These are phyloP conservation scores for Crassisporium funariophilum DNA, from an alignment of 768 basidiomycete species.

Conservation along the genomic window DNA sequence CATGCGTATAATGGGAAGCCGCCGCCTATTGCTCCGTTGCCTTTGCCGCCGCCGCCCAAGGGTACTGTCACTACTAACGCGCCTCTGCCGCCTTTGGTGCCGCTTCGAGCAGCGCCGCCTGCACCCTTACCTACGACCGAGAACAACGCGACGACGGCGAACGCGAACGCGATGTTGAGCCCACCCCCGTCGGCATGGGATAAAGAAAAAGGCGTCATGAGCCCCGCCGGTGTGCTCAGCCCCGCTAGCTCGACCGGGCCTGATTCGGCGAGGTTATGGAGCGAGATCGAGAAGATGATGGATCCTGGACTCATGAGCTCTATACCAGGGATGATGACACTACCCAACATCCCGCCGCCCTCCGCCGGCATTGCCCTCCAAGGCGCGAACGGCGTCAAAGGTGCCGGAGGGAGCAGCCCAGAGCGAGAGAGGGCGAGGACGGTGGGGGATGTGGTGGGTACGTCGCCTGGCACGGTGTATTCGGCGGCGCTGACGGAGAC, in stretches of 20 bases:
- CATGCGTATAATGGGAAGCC: constrained; percentile 5
- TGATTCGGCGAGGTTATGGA: constrained; percentile 28
- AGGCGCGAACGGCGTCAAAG: constrained; percentile 1
- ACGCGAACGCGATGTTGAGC: constrained; percentile 12
- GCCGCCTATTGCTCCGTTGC: neutral
- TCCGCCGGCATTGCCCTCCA: constrained; percentile 4
- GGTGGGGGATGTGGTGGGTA: constrained; percentile 27
- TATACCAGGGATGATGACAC: constrained; percentile 25
- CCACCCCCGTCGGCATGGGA: constrained; percentile 10
- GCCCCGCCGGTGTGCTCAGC: constrained; percentile 9
- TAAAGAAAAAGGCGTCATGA: no score
- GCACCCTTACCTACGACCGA: neutral
- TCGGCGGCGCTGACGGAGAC: constrained; percentile 27
- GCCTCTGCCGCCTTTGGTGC: neutral
- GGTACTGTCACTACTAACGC: neutral
- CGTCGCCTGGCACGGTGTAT: constrained; percentile 21
- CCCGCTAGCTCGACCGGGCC: constrained; percentile 22
- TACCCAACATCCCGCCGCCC: constrained; percentile 23
- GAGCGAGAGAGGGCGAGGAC: constrained; percentile 2
- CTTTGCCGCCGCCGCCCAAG: neutral
- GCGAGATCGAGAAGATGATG: constrained; percentile 31
- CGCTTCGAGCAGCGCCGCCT: neutral
- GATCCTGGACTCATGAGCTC: constrained; percentile 25
- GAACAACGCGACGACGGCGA: neutral
- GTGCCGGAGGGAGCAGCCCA: neutral